A percentile compares a stretch with the other conserved stretches of the same genome.
phyloP scores from a whole-genome alignment of 495 filamentous ascomycete genomes.

The Xylaria intraflava region DNA sequence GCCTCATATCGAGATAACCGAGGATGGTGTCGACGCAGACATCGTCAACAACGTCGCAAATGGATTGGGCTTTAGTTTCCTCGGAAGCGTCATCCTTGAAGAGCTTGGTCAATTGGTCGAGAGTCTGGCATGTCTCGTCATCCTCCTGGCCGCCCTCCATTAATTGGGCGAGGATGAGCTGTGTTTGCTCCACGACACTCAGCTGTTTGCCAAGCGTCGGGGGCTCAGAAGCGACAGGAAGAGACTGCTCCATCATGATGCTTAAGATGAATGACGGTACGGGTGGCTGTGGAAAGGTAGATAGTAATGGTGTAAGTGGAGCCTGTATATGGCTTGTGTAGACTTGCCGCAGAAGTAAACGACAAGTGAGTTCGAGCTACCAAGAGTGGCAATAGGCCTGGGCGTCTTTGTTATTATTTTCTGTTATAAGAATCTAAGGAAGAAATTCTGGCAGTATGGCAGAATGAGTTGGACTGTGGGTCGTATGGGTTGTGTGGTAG shows the following conservation, averaged over 20 bases:
- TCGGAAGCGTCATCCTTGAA: slow-evolving; percentile 36
- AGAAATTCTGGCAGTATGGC: too few species aligned
- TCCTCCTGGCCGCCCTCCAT: slow-evolving; percentile 54
- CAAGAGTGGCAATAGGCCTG: too few species aligned
- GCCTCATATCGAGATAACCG: slow-evolving; percentile 67
- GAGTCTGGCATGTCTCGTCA: slow-evolving; percentile 43
- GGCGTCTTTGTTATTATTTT: too few species aligned
- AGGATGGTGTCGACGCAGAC: slow-evolving; percentile 76
- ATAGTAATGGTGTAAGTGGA: not conserved
- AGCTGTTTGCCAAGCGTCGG: slow-evolving; percentile 15
- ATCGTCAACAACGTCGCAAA: slow-evolving; percentile 64
- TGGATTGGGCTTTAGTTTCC: slow-evolving; percentile 31
- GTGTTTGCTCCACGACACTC: slow-evolving; percentile 37
- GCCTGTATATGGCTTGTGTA: not conserved
- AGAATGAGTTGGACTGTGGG: too few species aligned
- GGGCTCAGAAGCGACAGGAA: slow-evolving; percentile 15
- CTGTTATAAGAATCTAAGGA: too few species aligned
- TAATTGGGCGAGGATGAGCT: slow-evolving; percentile 45
- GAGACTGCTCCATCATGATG: slow-evolving; percentile 20
- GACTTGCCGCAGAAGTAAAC: too few species aligned
- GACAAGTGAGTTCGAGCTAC: too few species aligned
- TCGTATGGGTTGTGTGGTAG: too few species aligned
- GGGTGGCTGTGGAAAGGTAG: not conserved
- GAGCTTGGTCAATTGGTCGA: slow-evolving; percentile 44
- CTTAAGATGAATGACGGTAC: not conserved